Conservation (phyloP, 1,284 basidiomycete species). For the Taiwanofungus camphoratus region DNA sequence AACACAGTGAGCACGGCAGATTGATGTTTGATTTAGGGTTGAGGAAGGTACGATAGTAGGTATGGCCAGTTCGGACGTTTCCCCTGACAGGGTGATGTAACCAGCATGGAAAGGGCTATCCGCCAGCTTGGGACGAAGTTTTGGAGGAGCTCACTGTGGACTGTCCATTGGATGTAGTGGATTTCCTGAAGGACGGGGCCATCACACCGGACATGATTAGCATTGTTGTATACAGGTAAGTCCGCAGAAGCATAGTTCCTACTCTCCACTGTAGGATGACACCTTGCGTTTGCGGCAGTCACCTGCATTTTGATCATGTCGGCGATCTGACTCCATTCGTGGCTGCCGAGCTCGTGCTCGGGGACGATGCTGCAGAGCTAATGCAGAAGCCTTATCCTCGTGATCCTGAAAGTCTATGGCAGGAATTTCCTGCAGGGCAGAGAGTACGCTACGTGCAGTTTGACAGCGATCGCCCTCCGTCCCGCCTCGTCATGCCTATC, state of each 20-base stretch:
- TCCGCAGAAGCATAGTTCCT: neutral
- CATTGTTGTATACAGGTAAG: conserved; percentile 6
- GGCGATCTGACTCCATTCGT: conserved; percentile 27
- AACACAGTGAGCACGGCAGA: conserved; percentile 4
- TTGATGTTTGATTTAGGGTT: conserved; percentile 8
- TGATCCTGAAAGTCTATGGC: conserved; percentile 19
- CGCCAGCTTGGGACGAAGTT: conserved; percentile 8
- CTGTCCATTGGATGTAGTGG: conserved; percentile 5
- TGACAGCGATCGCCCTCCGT: conserved; percentile 7
- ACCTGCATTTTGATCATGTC: conserved; percentile 32
- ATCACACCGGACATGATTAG: conserved; percentile 3
- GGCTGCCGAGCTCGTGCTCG: conserved; percentile 23
- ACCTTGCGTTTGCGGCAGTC: conserved; percentile 6
- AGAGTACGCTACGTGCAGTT: conserved; percentile 9
- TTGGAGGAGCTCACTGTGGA: conserved; percentile 5
- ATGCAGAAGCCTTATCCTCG: conserved; percentile 20
- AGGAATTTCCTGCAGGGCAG: conserved; percentile 18
- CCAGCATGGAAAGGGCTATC: conserved; percentile 6
- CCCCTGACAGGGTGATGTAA: too few relatives aligned
- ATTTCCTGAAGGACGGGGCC: conserved; percentile 3
- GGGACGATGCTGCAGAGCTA: conserved; percentile 15
- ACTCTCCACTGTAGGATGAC: neutral
- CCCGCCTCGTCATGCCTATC: conserved; percentile 19
- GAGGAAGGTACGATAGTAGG: conserved; percentile 6
- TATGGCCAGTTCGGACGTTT: too few relatives aligned